Conservation (phyloP, 2,329 filamentous ascomycete genomes). For the Monilinia laxa region DNA sequence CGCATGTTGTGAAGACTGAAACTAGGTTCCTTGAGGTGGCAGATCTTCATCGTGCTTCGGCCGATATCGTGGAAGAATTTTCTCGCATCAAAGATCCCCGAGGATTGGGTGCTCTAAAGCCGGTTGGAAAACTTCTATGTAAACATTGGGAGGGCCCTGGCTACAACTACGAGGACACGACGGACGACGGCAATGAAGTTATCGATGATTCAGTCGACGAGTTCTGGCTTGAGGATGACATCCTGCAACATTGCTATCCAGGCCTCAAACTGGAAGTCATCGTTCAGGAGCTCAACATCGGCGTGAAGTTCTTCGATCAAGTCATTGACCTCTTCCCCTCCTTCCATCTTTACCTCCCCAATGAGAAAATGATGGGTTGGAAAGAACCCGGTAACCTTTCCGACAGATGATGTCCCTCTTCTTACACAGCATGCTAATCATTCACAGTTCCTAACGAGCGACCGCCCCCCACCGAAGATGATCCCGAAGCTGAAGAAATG, state of each 20-base stretch:
- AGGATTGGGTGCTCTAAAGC: slow-evolving; percentile 40
- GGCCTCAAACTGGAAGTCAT: slow-evolving; percentile 63
- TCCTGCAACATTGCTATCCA: slow-evolving; percentile 56
- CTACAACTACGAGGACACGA: slow-evolving; percentile 32
- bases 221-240: slow-evolving; percentile 67
- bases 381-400: slow-evolving; percentile 51
- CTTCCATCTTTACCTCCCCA: slow-evolving; percentile 65
- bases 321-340: slow-evolving; percentile 56
- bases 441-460: slow-evolving; percentile 34
- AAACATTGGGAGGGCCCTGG: slow-evolving; percentile 46
- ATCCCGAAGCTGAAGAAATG: slow-evolving; percentile 37
- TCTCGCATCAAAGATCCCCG: slow-evolving; percentile 44
- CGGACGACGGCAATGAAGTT: slow-evolving; percentile 33
- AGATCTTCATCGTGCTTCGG: slow-evolving; percentile 48
- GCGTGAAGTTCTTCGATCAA: slow-evolving; percentile 63
- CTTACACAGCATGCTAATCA: slow-evolving; percentile 15
- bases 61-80: slow-evolving; percentile 47
- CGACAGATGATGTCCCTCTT: background rate
- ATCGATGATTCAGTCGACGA: slow-evolving; percentile 45
- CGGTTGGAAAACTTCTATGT: slow-evolving; percentile 49
- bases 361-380: slow-evolving; percentile 67
- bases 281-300: slow-evolving; percentile 58
- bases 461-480: slow-evolving; percentile 38
- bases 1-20: slow-evolving; percentile 48
- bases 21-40: slow-evolving; percentile 62